A percentile compares a stretch with the other conserved stretches of the same genome.
phyloP scores from a whole-genome alignment of 495 filamentous ascomycete species.

The Penicillium antarcticum region DNA sequence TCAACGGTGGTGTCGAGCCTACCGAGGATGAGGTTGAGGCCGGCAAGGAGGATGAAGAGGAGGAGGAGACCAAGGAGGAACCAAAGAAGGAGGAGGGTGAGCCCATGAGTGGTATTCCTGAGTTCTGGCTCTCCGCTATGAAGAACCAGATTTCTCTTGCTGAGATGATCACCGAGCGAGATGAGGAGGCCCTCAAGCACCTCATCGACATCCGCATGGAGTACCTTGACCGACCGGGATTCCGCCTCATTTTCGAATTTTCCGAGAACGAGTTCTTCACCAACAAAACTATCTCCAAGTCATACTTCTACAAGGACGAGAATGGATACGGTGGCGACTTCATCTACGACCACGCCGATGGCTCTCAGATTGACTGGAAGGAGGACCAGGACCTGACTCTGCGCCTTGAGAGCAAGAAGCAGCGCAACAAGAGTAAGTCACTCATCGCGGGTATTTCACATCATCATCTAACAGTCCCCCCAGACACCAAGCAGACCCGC shows the following conservation, averaged over 20 bases:
- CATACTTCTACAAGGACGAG: conserved; percentile 99
- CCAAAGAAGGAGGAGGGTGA: conserved; percentile 47
- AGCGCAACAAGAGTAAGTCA: conserved; percentile 94
- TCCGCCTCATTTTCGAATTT: conserved; percentile 97
- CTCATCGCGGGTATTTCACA: neutral
- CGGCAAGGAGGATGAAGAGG: conserved; percentile 72
- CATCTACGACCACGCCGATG: conserved; percentile 99
- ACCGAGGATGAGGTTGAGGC: conserved; percentile 80
- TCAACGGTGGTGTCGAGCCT: conserved; percentile 86
- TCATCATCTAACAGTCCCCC: conserved; percentile 22
- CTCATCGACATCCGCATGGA: conserved; percentile 98
- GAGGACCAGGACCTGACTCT: conserved; percentile 87
- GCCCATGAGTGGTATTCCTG: conserved; percentile 75
- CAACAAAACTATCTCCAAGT: conserved; percentile 96
- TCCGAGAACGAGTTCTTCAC: conserved; percentile 91
- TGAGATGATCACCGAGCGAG: conserved; percentile 96
- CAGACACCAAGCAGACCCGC: conserved; percentile 98
- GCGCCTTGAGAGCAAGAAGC: conserved; percentile 96
- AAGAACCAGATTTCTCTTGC: conserved; percentile 97
- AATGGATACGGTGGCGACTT: conserved; percentile 97
- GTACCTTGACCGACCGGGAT: conserved; percentile 96
- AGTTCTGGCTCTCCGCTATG: conserved; percentile 99
- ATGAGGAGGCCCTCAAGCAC: conserved; percentile 86
- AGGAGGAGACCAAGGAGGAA: conserved; percentile 46
- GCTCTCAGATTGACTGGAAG: conserved; percentile 98